These are phyloP conservation scores for Scedosporium apiospermum DNA, from an alignment of 2,329 filamentous ascomycete genomes.

Conservation along the genomic window DNA sequence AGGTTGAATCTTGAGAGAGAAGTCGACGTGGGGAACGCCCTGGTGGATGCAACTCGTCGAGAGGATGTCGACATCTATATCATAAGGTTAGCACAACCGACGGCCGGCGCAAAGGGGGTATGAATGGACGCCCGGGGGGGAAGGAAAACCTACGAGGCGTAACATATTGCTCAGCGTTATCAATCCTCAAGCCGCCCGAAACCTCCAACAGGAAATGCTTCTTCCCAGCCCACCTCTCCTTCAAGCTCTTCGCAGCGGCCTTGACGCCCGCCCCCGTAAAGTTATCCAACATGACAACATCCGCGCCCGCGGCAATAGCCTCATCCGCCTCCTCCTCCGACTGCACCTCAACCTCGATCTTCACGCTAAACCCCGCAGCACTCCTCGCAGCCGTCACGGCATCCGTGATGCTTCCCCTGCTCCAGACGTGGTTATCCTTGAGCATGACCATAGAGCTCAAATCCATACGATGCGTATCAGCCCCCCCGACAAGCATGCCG, in stretches of 20 bases:
- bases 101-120: neutral
- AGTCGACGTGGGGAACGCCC: slow-evolving; percentile 87
- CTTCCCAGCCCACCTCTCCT: slow-evolving; percentile 69
- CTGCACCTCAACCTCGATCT: slow-evolving; percentile 90
- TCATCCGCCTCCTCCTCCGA: slow-evolving; percentile 81
- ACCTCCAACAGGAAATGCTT: slow-evolving; percentile 78
- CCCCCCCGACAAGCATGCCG: slow-evolving; percentile 89
- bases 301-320: slow-evolving; percentile 81
- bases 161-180: slow-evolving; percentile 78
- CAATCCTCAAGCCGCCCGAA: slow-evolving; percentile 76
- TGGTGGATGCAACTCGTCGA: slow-evolving; percentile 97
- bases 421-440: slow-evolving; percentile 98
- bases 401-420: slow-evolving; percentile 72
- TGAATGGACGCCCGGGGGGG: neutral
- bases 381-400: slow-evolving; percentile 78
- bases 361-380: slow-evolving; percentile 80
- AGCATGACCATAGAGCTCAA: slow-evolving; percentile 95
- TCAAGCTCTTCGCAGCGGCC: slow-evolving; percentile 63
- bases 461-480: slow-evolving; percentile 86
- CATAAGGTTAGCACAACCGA: neutral
- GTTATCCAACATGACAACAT: slow-evolving; percentile 97
- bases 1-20: slow-evolving; percentile 73
- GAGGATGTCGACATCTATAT: slow-evolving; percentile 78
- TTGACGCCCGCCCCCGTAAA: slow-evolving; percentile 74
- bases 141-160: slow-evolving; percentile 50